Evolutionary conservation across 768 basidiomycete genomes (phyloP), one percentile per base, ranked within the genome.

Genomic region (Fibroporia radiculosa): DNA sequence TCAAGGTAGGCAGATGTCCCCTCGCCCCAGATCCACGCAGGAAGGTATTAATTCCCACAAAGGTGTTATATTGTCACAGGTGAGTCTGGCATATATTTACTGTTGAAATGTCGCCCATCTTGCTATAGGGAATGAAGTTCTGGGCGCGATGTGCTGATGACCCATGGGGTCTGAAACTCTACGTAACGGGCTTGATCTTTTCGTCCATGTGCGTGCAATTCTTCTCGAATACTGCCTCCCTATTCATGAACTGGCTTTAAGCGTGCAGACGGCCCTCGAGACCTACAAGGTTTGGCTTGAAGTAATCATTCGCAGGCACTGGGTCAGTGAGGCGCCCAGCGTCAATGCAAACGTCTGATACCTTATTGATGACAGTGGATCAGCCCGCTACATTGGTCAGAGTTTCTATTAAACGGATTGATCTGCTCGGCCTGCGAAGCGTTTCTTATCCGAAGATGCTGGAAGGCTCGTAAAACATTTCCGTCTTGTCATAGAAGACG

Each of bases 381-480:
- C 2, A 72, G 64, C 45, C 54, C 55, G 0, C 64, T 75, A 16
- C 62, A 69, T 48, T 73, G 68, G 67, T 59, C 66, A 0, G 72
- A 74, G 40, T 50, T 75, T 27, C 69, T 76, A 43, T 40, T 75
- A 27, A 76, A 75, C 50, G 72, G 72, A 3, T 52, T 68, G 7
- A 67, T 77, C 28, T 70, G 67, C 50, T 59, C 66, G 43, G 40
- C 72, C 27, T 76, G 74, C 51, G 68, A 77, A 53, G 57, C 63
- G 3, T 77, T 71, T 48, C 72, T 73, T 34, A 69, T 77, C 22
- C 60, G 67, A 28, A 60, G 70, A 42, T 76, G 75, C 45, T 78
- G 74, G 72, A 73, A 72, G 66, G 77, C 71, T 37, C 13, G 62
- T 25, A 6, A 4, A 25, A 12, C 14, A 6, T 5, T 33, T 37